A percentile compares a stretch with the other conserved stretches of the same genome.
Evolutionary conservation across 2,329 filamentous ascomycete species (phyloP).

Genomic region (Pyrenochaeta sp.): DNA sequence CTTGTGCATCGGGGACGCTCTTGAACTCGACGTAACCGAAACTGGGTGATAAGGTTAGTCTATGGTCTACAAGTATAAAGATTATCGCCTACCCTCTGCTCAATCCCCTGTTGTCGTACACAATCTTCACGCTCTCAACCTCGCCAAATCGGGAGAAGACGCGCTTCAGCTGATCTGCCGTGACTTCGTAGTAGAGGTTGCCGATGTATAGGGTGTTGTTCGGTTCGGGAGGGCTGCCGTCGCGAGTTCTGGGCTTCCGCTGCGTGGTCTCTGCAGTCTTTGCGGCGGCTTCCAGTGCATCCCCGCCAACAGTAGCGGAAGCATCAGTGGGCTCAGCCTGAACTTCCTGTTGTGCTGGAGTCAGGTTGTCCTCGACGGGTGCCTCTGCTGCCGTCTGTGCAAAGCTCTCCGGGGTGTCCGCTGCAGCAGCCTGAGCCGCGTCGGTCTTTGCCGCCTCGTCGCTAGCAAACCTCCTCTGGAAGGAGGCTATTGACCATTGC

Average conservation of each 20-base stretch:
- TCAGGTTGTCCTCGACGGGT: conserved; percentile 45
- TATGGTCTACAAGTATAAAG: not conserved
- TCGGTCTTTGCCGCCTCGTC: conserved; percentile 55
- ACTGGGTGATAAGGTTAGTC: conserved; percentile 50
- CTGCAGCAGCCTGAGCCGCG: conserved; percentile 40
- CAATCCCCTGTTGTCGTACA: conserved; percentile 68
- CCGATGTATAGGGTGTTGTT: conserved; percentile 67
- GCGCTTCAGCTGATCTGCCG: conserved; percentile 65
- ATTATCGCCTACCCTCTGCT: conserved; percentile 69
- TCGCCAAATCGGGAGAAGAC: conserved; percentile 68
- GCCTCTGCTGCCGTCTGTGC: conserved; percentile 48
- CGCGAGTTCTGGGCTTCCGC: not conserved
- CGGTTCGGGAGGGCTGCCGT: conserved; percentile 20
- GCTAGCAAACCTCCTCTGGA: conserved; percentile 60
- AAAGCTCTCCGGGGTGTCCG: conserved; percentile 39
- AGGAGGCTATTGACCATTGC: conserved; percentile 49
- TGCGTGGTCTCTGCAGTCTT: not conserved
- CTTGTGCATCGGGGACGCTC: conserved; percentile 60
- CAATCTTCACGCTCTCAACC: conserved; percentile 62
- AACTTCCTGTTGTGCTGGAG: conserved; percentile 33
- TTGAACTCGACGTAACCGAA: conserved; percentile 73
- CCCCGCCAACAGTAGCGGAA: conserved; percentile 34
- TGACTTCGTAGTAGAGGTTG: conserved; percentile 75
- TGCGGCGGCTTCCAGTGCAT: conserved; percentile 32
- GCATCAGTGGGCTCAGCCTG: conserved; percentile 37